Percentiles rank a stretch among this genome's conserved stretches.
Conservation (phyloP, 78 protist species). For the Chrysochromulina tobinii region DNA sequence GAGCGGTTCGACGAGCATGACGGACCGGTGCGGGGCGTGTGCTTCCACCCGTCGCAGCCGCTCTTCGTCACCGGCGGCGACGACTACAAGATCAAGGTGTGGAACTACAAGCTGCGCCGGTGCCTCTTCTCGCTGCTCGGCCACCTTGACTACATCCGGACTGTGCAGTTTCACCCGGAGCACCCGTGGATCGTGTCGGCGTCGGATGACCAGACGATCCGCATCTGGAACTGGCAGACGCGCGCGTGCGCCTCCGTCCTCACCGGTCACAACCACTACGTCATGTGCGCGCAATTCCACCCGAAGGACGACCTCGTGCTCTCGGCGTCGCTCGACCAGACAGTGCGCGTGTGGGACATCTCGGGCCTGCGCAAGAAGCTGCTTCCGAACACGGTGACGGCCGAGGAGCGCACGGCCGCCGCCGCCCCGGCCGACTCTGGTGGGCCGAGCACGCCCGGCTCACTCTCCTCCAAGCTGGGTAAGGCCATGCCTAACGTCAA, state of each 20-base stretch:
- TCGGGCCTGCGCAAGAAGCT: slow-evolving; percentile 63
- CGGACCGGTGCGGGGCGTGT: slow-evolving; percentile 98
- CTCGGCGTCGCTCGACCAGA: slow-evolving; percentile 97
- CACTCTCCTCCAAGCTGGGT: not conserved
- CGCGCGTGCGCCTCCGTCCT: slow-evolving; percentile 88
- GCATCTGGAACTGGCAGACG: slow-evolving; percentile 99
- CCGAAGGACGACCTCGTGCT: slow-evolving; percentile 92
- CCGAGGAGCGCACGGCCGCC: not conserved
- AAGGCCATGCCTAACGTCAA: slow-evolving; percentile 1
- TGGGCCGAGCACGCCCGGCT: not conserved
- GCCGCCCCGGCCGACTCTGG: not conserved
- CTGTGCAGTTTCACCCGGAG: slow-evolving; percentile 93
- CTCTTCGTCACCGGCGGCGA: slow-evolving; percentile 99
- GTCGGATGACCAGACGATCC: slow-evolving; percentile 96
- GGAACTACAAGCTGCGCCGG: slow-evolving; percentile 97
- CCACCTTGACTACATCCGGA: slow-evolving; percentile 97
- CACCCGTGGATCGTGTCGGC: slow-evolving; percentile 96
- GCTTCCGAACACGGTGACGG: not conserved
- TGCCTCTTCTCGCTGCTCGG: slow-evolving; percentile 95
- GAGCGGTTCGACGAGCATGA: slow-evolving; percentile 98
- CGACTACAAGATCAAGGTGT: slow-evolving; percentile 96
- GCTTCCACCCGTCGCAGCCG: slow-evolving; percentile 96
- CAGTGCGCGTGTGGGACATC: slow-evolving; percentile 98
- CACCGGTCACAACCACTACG: slow-evolving; percentile 99
- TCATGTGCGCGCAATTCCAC: slow-evolving; percentile 98